Base-by-base conservation (phyloP, 2,329 filamentous ascomycete species). In the Lasiodiplodia sp. region DNA sequence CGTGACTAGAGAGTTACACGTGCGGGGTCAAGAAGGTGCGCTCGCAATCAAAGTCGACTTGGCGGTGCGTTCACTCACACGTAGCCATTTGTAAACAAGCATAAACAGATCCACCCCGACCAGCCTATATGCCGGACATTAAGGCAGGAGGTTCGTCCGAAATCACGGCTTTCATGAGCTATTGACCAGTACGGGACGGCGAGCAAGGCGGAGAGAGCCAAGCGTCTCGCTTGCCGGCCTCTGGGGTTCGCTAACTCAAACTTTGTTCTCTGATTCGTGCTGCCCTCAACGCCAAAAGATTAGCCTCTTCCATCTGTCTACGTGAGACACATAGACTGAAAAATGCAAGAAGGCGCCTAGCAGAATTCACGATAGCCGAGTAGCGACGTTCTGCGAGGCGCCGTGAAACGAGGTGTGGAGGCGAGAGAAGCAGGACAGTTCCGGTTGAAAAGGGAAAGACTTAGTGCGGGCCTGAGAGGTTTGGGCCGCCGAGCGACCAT, bases 41-140 rank as follows among this genome's bases (percentile, higher is more conserved):
- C 25, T 25, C 12, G 25, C 44, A 51, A 51, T 63, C 58, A 31
- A 51, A 8, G 21, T 25, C 10, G 10, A 8, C 60, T 52, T 49
- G 47, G 60, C 60, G 28, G 16, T n/a, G 44, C 12, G 16, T 25
- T 16, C 58, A 16, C 18, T 38, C 14, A 11, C 7, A 18, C 7
- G 6, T 16, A 51, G 58, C 14, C 28, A 37, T 28, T 28, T 28
- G 23, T 6, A 63, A 51, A 64, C 60, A 64, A 64, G 60, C 60
- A 64, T 64, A 64, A 64, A 52, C 47, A 52, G 60, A 64, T 38
- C 10, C 16, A 12, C n/a, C 25, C 28, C n/a, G 40, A 21, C 44
- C 47, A 64, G 31, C 44, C 60, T 52, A 52, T 37, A 64, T 53
- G 28, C 60, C 60, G 47, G 60, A 37, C 23, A 52, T 64, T 53